phyloP scores from a whole-genome alignment of 305 asterid species.

The Fraxinus velutina region DNA sequence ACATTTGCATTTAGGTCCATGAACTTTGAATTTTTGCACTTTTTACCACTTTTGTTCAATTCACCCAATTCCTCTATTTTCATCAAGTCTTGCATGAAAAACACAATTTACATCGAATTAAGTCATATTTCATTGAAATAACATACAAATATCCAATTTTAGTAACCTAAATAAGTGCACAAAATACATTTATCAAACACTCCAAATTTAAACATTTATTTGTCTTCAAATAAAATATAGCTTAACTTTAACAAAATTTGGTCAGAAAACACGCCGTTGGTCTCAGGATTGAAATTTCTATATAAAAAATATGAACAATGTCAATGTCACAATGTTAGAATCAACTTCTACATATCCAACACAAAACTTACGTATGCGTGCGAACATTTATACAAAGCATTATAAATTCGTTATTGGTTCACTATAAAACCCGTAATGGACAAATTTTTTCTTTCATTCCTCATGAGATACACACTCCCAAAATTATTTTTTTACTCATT shows the following conservation, averaged over 20 bases:
- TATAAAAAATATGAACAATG: neutral
- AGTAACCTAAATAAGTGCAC: too few species aligned
- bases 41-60: neutral
- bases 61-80: neutral
- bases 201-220: neutral
- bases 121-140: neutral
- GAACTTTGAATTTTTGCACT: neutral
- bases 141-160: neutral
- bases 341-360: neutral
- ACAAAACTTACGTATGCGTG: too few species aligned
- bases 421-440: too few species aligned
- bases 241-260: neutral
- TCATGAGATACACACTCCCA: neutral
- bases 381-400: too few species aligned
- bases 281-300: neutral
- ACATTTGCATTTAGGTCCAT: neutral
- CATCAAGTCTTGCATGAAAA: neutral
- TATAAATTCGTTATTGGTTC: too few species aligned
- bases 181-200: too few species aligned
- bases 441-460: too few species aligned
- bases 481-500: neutral
- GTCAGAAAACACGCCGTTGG: neutral
- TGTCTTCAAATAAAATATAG: neutral
- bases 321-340: neutral
- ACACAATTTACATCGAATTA: neutral